Base-by-base conservation (phyloP, 2,329 filamentous ascomycete species). In the Fusarium gaditjirri region DNA sequence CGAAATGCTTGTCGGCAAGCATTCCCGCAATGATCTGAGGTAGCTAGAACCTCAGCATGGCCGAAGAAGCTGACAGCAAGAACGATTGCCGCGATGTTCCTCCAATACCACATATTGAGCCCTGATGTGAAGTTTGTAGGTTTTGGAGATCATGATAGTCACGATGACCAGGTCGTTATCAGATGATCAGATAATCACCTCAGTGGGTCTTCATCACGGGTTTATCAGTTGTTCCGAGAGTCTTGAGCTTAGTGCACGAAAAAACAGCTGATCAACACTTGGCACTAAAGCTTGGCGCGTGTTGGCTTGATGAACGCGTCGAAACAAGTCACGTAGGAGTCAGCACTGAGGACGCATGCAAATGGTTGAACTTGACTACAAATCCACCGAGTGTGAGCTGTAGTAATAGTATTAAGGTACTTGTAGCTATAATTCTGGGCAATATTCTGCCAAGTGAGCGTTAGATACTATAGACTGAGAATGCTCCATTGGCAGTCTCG, bases 141-240 rank as follows among this genome's bases (percentile, higher is more conserved):
- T n/a, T 27, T n/a, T 6, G 14, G 9, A 36, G 6, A 47, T 36
- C 29, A n/a, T 58, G 33, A 39, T 50, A 25, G 29, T 66, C 33
- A 14, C 21, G 19, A 19, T 21, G 6, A 19, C 10, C 19, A 25
- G 39, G 25, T 19, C 27, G 42, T 38, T 67, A 67, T 67, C 46
- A 61, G 64, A 67, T 67, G 62, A 61, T 67, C 64, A 67, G 64
- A 67, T 67, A 61, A 53, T 52, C 29, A 38, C 3, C 44, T 42
- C 27, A 21, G 64, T 67, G 64, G 64, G 62, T 67, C 64, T 4
- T 17, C 3, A 27, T 67, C 62, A 67, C 64, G 64, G 65, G 54
- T 23, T 11, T 41, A 19, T 33, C 8, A 41, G 61, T 43, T 61
- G 33, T 61, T 42, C 13, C 14, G 38, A 12, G 19, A 27, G n/a